Evolutionary conservation across 768 basidiomycete genomes (phyloP), one percentile per base, ranked within the genome.

Genomic region (Lactarius tabidus): DNA sequence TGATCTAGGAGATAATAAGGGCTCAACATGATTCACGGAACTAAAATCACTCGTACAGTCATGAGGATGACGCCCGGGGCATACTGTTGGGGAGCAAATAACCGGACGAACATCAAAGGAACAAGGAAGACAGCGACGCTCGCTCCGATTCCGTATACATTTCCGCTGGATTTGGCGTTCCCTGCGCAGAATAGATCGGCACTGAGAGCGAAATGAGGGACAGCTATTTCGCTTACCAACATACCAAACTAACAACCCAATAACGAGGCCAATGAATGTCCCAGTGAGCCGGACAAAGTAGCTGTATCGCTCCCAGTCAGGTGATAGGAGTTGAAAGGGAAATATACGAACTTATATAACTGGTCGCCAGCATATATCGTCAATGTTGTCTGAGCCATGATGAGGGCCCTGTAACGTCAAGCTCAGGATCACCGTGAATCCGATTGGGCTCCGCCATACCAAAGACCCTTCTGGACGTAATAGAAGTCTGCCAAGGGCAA

Each of bases 341-440:
- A 6, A 53, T n/a, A 7, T 9, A 69, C 75, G 31, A 58, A 80
- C 80, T 81, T 81, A 72, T 71, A 80, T 6, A 86, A 78, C 70
- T 86, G 85, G 71, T 87, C 84, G 10, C 84, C 83, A 3, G 80
- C 79, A 69, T 80, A 85, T 39, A 85, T 78, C 54, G 81, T 84
- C 59, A 85, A 64, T 17, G 81, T 84, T 1, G 82, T 85, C 68
- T 86, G 85, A 0, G 82, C 80, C 82, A 85, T 85, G 70, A 86
- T 84, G 56, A 85, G 73, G 6, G 83, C 83, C 84, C 83, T 78
- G 48, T 6, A 33, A 23, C 17, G 39, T n/a, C 29, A 6, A 38
- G 15, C 20, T 36, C 59, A 57, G 70, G 29, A 35, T 39, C 39
- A 14, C 5, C 23, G 10, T 52, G 33, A 39, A 18, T 33, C 17